A percentile compares a stretch with the other conserved stretches of the same genome.
phyloP scores from a whole-genome alignment of 2,329 filamentous ascomycete species.

The Colletotrichum sp. region DNA sequence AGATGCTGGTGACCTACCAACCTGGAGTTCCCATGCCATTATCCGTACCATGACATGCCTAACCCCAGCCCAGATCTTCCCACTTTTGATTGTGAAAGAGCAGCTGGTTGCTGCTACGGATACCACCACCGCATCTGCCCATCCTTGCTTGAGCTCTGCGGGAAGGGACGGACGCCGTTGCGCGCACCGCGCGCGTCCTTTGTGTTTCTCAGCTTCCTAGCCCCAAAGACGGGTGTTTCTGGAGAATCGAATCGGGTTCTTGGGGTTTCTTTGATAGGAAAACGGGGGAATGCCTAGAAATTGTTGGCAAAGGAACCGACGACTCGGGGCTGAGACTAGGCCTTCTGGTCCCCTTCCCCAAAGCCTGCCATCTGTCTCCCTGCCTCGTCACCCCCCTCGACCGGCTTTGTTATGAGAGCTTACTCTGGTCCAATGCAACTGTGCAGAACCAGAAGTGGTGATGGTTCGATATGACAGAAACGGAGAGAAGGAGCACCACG shows the following conservation, averaged over 20 bases:
- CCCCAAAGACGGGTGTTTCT: not conserved
- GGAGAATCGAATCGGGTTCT: not conserved
- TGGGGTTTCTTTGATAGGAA: not conserved
- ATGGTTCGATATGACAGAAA: not conserved
- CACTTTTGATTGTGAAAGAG: not conserved
- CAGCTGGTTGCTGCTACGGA: not conserved
- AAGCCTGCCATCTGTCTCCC: not conserved
- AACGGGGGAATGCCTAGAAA: conserved; percentile 5
- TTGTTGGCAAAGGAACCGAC: conserved; percentile 11
- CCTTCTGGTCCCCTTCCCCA: not conserved
- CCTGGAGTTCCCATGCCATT: not conserved
- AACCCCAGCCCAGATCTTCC: not conserved
- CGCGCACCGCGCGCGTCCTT: not conserved
- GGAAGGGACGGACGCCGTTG: not conserved
- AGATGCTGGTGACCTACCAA: not conserved
- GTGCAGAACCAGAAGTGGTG: not conserved
- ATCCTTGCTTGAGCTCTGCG: not conserved
- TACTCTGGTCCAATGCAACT: not conserved
- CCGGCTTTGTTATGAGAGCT: not conserved
- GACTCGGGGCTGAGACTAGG: conserved; percentile 1
- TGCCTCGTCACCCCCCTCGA: not conserved
- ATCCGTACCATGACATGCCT: not conserved
- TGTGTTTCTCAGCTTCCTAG: not conserved
- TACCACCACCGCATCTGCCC: not conserved
- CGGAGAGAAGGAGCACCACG: not conserved